A percentile compares a stretch with the other conserved stretches of the same genome.
phyloP scores from a whole-genome alignment of 495 filamentous ascomycete genomes.

The Aspergillus taichungensis region DNA sequence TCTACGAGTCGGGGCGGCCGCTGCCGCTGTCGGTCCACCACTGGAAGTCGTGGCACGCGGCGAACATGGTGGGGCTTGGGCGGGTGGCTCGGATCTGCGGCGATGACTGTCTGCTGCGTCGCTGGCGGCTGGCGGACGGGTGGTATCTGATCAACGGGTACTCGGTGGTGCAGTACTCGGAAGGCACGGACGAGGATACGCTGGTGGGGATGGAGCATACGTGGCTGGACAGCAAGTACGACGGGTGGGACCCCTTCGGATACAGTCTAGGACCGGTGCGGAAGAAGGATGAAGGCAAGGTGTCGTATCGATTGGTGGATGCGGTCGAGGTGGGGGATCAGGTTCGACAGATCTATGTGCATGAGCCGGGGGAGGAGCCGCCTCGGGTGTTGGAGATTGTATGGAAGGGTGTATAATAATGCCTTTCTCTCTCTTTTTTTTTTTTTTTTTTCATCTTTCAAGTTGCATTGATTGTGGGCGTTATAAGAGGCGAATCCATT shows the following conservation, averaged over 20 bases:
- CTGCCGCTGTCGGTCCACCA: conserved; percentile 48
- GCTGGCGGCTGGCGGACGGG: conserved; percentile 38
- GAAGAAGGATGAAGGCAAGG: conserved; percentile 10
- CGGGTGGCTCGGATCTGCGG: conserved; percentile 46
- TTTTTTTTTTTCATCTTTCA: neutral
- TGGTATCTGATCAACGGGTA: conserved; percentile 19
- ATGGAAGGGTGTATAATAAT: conserved; percentile 4
- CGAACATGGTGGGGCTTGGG: conserved; percentile 39
- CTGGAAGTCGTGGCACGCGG: conserved; percentile 49
- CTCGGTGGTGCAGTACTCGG: conserved; percentile 12
- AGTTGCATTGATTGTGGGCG: neutral
- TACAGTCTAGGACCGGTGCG: conserved; percentile 16
- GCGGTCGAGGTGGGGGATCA: conserved; percentile 4
- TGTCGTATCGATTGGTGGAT: conserved; percentile 10
- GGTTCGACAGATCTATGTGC: conserved; percentile 14
- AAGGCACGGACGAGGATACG: conserved; percentile 2
- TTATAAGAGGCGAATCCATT: no score
- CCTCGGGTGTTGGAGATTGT: conserved; percentile 16
- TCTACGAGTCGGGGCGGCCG: conserved; percentile 47
- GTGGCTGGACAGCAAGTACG: conserved; percentile 15
- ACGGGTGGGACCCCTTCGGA: conserved; percentile 8
- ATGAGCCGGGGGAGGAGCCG: conserved; percentile 3
- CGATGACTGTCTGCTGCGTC: conserved; percentile 45
- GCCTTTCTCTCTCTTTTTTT: neutral
- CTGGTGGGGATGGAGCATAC: conserved; percentile 19